Conservation (phyloP, 495 filamentous ascomycete genomes). For the Trichoderma orchidacearum region DNA sequence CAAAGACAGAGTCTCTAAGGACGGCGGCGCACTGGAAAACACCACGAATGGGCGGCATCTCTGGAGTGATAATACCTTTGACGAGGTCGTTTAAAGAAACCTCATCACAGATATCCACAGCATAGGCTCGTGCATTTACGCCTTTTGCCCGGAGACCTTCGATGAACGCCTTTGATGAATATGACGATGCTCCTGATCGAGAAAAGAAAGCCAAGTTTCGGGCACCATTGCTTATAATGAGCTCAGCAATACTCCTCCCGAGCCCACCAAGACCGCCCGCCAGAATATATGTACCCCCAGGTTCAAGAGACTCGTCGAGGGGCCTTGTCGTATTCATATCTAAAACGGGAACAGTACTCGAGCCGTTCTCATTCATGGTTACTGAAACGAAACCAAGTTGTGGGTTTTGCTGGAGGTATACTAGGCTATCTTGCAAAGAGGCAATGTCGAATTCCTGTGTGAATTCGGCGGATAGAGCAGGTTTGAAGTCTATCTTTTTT, state of each 20-base stretch:
- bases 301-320: background rate
- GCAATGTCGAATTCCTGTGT: constrained; percentile 3
- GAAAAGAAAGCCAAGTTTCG: constrained; percentile 13
- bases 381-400: background rate
- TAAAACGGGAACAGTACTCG: background rate
- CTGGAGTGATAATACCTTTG: background rate
- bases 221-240: constrained; percentile 14
- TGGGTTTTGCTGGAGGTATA: background rate
- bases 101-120: constrained; percentile 8
- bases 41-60: constrained; percentile 28
- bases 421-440: background rate
- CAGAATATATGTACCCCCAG: constrained; percentile 11
- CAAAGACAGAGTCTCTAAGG: constrained; percentile 24
- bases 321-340: background rate
- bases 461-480: constrained; percentile 1
- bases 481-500: background rate
- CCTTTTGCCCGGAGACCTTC: constrained; percentile 11
- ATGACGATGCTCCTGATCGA: constrained; percentile 5
- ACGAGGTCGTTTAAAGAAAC: constrained; percentile 4
- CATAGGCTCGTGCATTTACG: constrained; percentile 7
- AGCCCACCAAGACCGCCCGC: constrained; percentile 17
- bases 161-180: constrained; percentile 8
- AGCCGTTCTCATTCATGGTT: background rate
- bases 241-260: constrained; percentile 9
- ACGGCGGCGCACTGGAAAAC: constrained; percentile 23